phyloP scores from a whole-genome alignment of 805 yeast genomes.

The Wickerhamiella hasegawae region DNA sequence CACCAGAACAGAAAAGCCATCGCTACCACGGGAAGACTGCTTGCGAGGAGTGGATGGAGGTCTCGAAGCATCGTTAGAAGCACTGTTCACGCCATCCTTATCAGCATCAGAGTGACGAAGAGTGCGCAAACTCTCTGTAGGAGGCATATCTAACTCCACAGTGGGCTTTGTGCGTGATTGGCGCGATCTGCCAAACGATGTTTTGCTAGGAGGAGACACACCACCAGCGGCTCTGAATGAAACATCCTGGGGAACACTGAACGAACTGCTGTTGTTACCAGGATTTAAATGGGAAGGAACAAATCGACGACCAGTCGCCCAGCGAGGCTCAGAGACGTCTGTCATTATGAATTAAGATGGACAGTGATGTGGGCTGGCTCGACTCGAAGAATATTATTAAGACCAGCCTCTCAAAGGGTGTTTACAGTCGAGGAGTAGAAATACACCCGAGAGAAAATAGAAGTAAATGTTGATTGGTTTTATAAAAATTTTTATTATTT shows the following conservation, averaged over 20 bases:
- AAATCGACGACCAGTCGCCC: no score
- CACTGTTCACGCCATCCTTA: not conserved
- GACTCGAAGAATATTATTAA: no score
- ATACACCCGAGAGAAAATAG: no score
- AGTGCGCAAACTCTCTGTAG: not conserved
- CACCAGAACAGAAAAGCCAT: slow-evolving; percentile 57
- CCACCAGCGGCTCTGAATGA: not conserved
- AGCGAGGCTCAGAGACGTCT: no score
- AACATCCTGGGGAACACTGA: slow-evolving; percentile 9
- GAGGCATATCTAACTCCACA: slow-evolving; percentile 1
- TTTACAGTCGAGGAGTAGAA: no score
- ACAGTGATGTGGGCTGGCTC: no score
- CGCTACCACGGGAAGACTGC: slow-evolving; percentile 6
- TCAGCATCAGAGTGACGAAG: not conserved
- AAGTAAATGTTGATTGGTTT: no score
- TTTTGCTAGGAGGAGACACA: not conserved
- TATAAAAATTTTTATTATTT: no score
- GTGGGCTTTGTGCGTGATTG: slow-evolving; percentile 9
- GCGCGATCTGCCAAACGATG: slow-evolving; percentile 5
- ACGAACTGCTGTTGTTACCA: slow-evolving; percentile 8
- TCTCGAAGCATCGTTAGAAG: not conserved
- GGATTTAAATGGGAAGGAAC: no score
- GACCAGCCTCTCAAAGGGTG: no score
- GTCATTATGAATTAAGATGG: no score
- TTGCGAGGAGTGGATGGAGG: not conserved